Evolutionary conservation across 2,329 filamentous ascomycete genomes (phyloP), one percentile per base, ranked within the genome.

Genomic region (Alternaria rosae): DNA sequence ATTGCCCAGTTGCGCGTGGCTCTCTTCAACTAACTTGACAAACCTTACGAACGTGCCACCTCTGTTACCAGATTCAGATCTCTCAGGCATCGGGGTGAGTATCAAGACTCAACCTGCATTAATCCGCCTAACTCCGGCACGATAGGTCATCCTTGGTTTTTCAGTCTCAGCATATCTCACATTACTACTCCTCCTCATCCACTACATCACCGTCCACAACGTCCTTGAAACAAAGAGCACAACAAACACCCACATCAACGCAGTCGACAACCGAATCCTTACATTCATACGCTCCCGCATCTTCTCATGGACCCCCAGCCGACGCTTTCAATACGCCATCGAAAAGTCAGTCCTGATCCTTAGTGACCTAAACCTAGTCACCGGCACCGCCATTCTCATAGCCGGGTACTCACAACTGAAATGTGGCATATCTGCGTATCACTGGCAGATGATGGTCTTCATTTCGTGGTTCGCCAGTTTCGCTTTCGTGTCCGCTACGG

Each of bases 311-410:
- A 69, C n/a, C 5, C 68, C 69, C 8, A 70, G 57, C 45, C 58
- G 61, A 25, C 67, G 70, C 11, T 69, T 74, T 38, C 66, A 73
- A 57, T 69, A 70, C 51, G 70, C 70, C 12, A 63, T 73, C 53
- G 69, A 74, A 47, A 73, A 70, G 41, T 75, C 74, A 1, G 70
- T 75, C 10, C 58, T 77, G 12, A 67, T 73, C 23, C 61, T 78
- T 20, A 70, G 71, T 51, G 72, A 76, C 35, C 56, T 67, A 11
- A 69, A 74, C 32, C 59, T 74, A 4, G 67, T 71, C 6, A 76
- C 72, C 11, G 72, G 72, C 4, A 59, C 74, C 10, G 70, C 67
- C 0, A 69, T 74, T 15, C 61, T 74, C 4, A 32, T 69, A 11
- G 59, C 61, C 26, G 70, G 64, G 0, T 72, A 71, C 54, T 69